Evolutionary conservation across 2,329 filamentous ascomycete species (phyloP), one percentile per base, ranked within the genome.

Genomic region (Aureobasidium pullulans): DNA sequence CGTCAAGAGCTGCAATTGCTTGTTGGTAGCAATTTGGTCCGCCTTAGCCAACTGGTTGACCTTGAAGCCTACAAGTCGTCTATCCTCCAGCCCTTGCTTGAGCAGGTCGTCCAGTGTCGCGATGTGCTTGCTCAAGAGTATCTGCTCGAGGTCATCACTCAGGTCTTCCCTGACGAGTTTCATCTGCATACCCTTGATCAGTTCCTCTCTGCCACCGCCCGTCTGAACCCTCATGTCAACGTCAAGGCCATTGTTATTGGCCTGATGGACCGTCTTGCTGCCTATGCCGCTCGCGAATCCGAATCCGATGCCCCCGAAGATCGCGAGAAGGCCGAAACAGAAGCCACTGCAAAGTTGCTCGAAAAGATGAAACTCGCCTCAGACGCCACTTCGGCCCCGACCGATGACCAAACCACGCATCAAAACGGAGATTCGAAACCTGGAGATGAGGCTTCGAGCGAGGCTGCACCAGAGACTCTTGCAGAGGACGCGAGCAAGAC

Each of bases 41-140:
- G 94, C 61, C 77, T 99, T 61, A 97, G 94, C 74, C 93, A 99
- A 74, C 77, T 99, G 67, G 94, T 99, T 46, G 94, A 99, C 71
- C 78, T 99, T 61, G 91, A 96, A 63, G 87, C 90, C 29, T 99
- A 99, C 80, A 96, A 95, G 76, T 87, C 87, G 56, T 85, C 87
- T 32, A 97, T 99, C 62, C 76, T 99, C 57, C 89, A 86, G 44
- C 93, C 94, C 7, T 77, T 99, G 57, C 75, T 99, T 65, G 94
- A 99, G 73, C 94, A 99, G 75, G 93, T 99, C 60, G 94, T 99
- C 11, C 94, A 99, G 72, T 99, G 94, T 70, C 87, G 94, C 62
- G 94, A 99, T 78, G 92, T 99, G 13, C 78, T 99, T 63, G 94
- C 94, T 36, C 94, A 99, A 72, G 94, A 99, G 73, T 99, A 99